phyloP scores from a whole-genome alignment of 306 rosid genomes.

The Pachyrhizus erosus region DNA sequence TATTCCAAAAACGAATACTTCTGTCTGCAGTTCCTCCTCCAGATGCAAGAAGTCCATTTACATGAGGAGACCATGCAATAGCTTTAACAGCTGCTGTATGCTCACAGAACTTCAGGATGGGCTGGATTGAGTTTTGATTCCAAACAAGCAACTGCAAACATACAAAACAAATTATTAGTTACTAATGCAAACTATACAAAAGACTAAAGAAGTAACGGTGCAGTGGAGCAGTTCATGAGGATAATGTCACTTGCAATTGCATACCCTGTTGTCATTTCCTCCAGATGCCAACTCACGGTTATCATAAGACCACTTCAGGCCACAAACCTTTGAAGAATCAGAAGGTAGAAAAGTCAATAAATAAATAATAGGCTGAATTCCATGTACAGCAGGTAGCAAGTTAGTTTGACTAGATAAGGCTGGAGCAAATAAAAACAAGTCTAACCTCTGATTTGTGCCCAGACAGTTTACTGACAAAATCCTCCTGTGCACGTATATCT shows the following conservation, averaged over 20 bases:
- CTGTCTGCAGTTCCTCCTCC: constrained; percentile 97
- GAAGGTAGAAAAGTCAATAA: not conserved
- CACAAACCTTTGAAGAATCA: constrained; percentile 70
- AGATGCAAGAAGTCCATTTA: constrained; percentile 93
- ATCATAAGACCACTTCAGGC: constrained; percentile 92
- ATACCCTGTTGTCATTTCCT: constrained; percentile 88
- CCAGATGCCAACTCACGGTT: constrained; percentile 94
- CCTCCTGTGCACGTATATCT: constrained; percentile 84
- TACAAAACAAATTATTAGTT: constrained; percentile 30
- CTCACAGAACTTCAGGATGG: constrained; percentile 80
- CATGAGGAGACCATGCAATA: constrained; percentile 96
- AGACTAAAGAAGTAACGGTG: not conserved
- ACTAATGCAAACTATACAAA: constrained; percentile 12
- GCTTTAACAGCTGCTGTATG: constrained; percentile 98
- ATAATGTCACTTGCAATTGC: constrained; percentile 33
- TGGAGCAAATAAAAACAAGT: constrained; percentile 23
- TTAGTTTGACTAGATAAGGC: constrained; percentile 26
- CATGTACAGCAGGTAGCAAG: constrained; percentile 12
- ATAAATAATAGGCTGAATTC: constrained; percentile 13
- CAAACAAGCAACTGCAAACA: constrained; percentile 78
- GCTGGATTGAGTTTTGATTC: constrained; percentile 90
- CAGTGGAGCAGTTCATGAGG: constrained; percentile 14
- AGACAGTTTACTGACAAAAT: constrained; percentile 81
- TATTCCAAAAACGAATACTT: constrained; percentile 93
- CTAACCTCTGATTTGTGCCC: constrained; percentile 96